A percentile compares a stretch with the other conserved stretches of the same genome.
Conservation (phyloP, 208 protist genomes). For the Acanthamoeba castellanii region DNA sequence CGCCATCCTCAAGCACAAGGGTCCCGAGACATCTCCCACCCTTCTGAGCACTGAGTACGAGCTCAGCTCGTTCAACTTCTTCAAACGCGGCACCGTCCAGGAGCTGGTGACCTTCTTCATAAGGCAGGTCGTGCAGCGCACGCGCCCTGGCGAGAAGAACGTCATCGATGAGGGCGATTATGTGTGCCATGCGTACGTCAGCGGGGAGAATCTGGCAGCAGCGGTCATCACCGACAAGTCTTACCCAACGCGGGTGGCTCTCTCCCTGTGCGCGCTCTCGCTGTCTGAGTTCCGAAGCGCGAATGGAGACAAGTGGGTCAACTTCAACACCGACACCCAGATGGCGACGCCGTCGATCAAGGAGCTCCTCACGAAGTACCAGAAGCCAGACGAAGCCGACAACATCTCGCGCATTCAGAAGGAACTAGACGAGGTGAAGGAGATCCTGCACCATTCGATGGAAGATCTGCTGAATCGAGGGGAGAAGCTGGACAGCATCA, state of each 20-base stretch:
- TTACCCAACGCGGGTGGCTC: constrained; percentile 52
- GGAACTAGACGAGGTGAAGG: constrained; percentile 77
- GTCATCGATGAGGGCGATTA: constrained; percentile 72
- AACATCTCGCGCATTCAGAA: constrained; percentile 73
- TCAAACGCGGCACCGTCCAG: constrained; percentile 59
- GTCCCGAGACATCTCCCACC: not conserved
- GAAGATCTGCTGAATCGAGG: constrained; percentile 74
- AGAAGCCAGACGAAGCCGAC: constrained; percentile 66
- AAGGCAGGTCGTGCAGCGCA: constrained; percentile 57
- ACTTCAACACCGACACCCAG: constrained; percentile 16
- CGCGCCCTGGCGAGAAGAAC: constrained; percentile 47
- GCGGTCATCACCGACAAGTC: constrained; percentile 67
- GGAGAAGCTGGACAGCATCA: constrained; percentile 75
- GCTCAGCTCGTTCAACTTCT: constrained; percentile 67
- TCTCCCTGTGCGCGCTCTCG: constrained; percentile 34
- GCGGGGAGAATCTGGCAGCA: constrained; percentile 2
- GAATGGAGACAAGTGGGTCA: constrained; percentile 17
- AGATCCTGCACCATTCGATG: constrained; percentile 74
- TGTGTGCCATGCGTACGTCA: constrained; percentile 55
- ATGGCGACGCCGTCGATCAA: constrained; percentile 17
- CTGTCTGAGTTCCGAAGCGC: constrained; percentile 12
- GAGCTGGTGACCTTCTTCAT: constrained; percentile 74
- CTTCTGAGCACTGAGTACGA: constrained; percentile 51
- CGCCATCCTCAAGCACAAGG: constrained; percentile 40
- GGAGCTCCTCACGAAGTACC: constrained; percentile 64